A percentile compares a stretch with the other conserved stretches of the same genome.
These are phyloP conservation scores for Talaromyces trachyspermus DNA, from an alignment of 495 filamentous ascomycete genomes.

Conservation along the genomic window DNA sequence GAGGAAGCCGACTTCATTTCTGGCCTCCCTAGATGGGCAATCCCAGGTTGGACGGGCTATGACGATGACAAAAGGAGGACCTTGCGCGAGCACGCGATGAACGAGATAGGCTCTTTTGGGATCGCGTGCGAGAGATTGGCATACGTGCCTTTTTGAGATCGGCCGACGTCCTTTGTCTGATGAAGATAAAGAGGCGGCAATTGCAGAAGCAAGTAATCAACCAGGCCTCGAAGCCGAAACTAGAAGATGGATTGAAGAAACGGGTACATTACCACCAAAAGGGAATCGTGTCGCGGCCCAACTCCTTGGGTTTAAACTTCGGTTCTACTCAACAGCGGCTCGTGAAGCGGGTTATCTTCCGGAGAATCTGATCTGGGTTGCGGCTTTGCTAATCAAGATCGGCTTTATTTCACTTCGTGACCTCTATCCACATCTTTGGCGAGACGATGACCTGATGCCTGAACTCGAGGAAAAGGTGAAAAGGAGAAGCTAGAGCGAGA, in stretches of 20 bases:
- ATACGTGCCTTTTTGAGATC: slow-evolving; percentile 79
- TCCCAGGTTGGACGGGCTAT: slow-evolving; percentile 56
- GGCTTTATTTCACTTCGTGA: slow-evolving; percentile 95
- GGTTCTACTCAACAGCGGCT: slow-evolving; percentile 78
- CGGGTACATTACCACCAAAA: slow-evolving; percentile 69
- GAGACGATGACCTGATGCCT: slow-evolving; percentile 75
- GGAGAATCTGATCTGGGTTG: slow-evolving; percentile 83
- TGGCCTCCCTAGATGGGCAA: slow-evolving; percentile 74
- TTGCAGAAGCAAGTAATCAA: slow-evolving; percentile 34
- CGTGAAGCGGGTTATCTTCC: slow-evolving; percentile 67
- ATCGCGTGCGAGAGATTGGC: slow-evolving; percentile 63
- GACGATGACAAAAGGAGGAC: slow-evolving; percentile 51
- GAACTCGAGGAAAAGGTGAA: slow-evolving; percentile 52
- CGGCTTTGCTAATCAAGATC: slow-evolving; percentile 89
- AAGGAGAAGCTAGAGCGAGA: slow-evolving; percentile 78
- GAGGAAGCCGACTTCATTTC: slow-evolving; percentile 30
- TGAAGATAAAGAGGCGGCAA: slow-evolving; percentile 35
- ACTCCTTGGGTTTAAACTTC: slow-evolving; percentile 93
- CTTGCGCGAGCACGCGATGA: slow-evolving; percentile 42
- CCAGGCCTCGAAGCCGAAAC: slow-evolving; percentile 42
- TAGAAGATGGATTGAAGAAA: slow-evolving; percentile 65
- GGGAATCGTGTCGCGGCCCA: slow-evolving; percentile 91
- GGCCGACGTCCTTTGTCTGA: slow-evolving; percentile 52
- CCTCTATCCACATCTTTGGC: slow-evolving; percentile 88
- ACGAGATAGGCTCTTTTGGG: slow-evolving; percentile 77